A percentile compares a stretch with the other conserved stretches of the same genome.
These are phyloP conservation scores for Nitzschia sp. DNA, from an alignment of 108 stramenopile genomes.

Conservation along the genomic window DNA sequence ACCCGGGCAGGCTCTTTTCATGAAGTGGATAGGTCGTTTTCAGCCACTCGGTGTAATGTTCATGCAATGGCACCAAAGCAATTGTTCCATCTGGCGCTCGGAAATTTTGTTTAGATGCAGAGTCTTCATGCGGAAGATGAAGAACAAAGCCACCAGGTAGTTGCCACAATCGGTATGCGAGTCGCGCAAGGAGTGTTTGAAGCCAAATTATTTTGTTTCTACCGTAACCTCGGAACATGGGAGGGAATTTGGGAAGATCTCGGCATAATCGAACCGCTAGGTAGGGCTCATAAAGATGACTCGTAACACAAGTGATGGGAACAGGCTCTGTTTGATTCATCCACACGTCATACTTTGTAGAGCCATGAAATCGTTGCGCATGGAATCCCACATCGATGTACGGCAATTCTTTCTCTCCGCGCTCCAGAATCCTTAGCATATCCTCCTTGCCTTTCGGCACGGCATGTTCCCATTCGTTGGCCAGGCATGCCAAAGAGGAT, in stretches of 20 bases:
- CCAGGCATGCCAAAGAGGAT: neutral
- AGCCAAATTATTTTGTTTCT: conserved; percentile 76
- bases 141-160: conserved; percentile 53
- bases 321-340: conserved; percentile 34
- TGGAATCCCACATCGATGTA: conserved; percentile 10
- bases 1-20: no score
- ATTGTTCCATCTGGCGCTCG: neutral
- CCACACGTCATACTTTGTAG: conserved; percentile 56
- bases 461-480: conserved; percentile 40
- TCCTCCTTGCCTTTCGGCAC: conserved; percentile 54
- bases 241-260: conserved; percentile 67
- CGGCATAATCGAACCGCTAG: conserved; percentile 59
- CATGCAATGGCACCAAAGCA: neutral
- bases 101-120: conserved; percentile 34
- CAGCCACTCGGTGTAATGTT: conserved; percentile 3
- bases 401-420: neutral
- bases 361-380: conserved; percentile 47
- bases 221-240: conserved; percentile 69
- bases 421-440: conserved; percentile 19
- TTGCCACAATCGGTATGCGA: conserved; percentile 60
- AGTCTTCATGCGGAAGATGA: conserved; percentile 73
- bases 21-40: neutral
- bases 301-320: conserved; percentile 56
- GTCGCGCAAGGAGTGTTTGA: conserved; percentile 48
- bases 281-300: conserved; percentile 77